Evolutionary conservation across 805 yeast genomes (phyloP).

Genomic region (Wickerhamomyces canadensis): DNA sequence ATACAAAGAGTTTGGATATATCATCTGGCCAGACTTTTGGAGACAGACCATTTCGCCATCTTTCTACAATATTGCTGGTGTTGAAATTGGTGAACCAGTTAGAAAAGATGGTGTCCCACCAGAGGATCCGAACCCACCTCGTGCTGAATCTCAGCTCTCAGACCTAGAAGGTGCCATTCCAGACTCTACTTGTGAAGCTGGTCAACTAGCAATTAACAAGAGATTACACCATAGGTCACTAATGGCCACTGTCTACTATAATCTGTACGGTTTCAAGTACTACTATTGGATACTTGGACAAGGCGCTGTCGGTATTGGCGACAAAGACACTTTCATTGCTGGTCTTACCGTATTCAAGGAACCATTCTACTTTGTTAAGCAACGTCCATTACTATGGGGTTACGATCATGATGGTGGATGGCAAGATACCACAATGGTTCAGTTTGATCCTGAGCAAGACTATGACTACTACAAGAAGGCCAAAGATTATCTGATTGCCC

Average conservation of each 20-base stretch:
- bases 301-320: conserved; percentile 77
- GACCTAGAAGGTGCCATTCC: conserved; percentile 61
- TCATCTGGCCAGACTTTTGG: conserved; percentile 73
- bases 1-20: conserved; percentile 38
- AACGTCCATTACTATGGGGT: conserved; percentile 22
- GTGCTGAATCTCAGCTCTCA: conserved; percentile 37
- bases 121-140: conserved; percentile 40
- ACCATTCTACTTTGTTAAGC: conserved; percentile 21
- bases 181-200: conserved; percentile 64
- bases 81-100: conserved; percentile 34
- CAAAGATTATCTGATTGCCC: conserved; percentile 12
- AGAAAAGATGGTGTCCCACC: conserved; percentile 31
- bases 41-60: conserved; percentile 60
- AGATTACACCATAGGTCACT: conserved; percentile 52
- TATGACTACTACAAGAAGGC: conserved; percentile 19
- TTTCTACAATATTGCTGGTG: conserved; percentile 46
- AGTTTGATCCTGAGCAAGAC: conserved; percentile 24
- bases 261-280: conserved; percentile 58
- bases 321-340: conserved; percentile 62
- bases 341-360: conserved; percentile 23
- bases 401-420: conserved; percentile 19
- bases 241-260: conserved; percentile 58
- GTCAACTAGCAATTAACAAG: conserved; percentile 62
- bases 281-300: conserved; percentile 69
- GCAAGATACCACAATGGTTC: conserved; percentile 27